Evolutionary conservation across 225 moss, liverwort and hornwort genomes (phyloP).

Genomic region (Bryoerythrophyllum caledonicum): DNA sequence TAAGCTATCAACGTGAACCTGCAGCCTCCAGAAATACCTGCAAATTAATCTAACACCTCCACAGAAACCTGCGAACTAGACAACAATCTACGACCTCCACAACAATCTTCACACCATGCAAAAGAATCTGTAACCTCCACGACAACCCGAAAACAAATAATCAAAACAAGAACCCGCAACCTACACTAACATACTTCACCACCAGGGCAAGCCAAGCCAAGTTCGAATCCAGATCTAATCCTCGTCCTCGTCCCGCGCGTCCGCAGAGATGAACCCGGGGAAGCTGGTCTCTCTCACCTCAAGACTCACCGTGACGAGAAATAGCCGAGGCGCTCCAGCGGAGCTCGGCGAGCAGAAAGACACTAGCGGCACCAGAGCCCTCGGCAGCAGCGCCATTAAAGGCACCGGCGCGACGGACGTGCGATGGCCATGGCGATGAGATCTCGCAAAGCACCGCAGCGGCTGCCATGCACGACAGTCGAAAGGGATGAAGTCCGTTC

Average conservation of each 20-base stretch:
- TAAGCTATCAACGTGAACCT: not conserved
- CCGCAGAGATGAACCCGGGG: too few relatives aligned
- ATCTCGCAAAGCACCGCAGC: not conserved
- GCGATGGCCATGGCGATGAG: not conserved
- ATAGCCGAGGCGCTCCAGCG: not conserved
- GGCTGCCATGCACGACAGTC: not conserved
- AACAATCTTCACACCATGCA: too few relatives aligned
- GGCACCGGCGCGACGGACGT: not conserved
- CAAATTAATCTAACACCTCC: too few relatives aligned
- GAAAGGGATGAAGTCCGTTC: not conserved
- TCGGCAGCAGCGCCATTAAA: not conserved
- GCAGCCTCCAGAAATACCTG: too few relatives aligned
- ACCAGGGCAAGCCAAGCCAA: not conserved
- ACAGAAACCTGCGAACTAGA: not conserved
- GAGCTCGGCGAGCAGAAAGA: not conserved
- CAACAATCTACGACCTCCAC: too few relatives aligned
- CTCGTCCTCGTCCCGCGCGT: not conserved
- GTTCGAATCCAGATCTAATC: not conserved
- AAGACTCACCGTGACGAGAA: not conserved
- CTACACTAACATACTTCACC: not conserved
- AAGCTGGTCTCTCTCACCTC: not conserved
- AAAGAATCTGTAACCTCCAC: too few relatives aligned
- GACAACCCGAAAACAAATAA: too few relatives aligned
- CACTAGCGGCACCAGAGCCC: not conserved
- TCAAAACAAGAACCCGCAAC: not conserved